Evolutionary conservation across 108 stramenopile genomes (phyloP).

Genomic region (Cyclotella baltica): DNA sequence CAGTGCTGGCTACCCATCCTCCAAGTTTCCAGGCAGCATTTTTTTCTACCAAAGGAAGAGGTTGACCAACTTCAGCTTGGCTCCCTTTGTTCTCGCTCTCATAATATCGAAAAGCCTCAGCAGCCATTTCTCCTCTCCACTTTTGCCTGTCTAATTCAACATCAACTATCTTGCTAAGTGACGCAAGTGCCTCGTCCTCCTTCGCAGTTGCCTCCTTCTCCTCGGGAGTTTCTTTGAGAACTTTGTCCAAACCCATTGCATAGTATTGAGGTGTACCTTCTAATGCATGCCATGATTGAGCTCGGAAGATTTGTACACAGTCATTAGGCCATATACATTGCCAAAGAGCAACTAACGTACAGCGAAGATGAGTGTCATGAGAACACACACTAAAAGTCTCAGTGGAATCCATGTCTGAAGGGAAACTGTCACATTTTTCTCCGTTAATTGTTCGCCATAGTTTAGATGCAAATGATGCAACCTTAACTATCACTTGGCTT

Average conservation of each 20-base stretch:
- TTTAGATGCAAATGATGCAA: slow-evolving; percentile 79
- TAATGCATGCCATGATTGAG: slow-evolving; percentile 63
- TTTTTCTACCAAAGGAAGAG: slow-evolving; percentile 74
- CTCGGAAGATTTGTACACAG: slow-evolving; percentile 69
- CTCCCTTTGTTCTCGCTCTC: slow-evolving; percentile 42
- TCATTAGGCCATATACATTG: slow-evolving; percentile 83
- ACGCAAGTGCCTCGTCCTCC: slow-evolving; percentile 68
- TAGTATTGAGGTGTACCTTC: slow-evolving; percentile 68
- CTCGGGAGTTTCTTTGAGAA: slow-evolving; percentile 77
- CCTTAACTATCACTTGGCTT: slow-evolving; percentile 64
- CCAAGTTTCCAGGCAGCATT: slow-evolving; percentile 83
- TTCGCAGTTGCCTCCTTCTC: slow-evolving; percentile 69
- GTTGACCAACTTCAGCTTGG: slow-evolving; percentile 69
- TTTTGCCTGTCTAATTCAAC: slow-evolving; percentile 77
- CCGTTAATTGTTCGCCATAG: slow-evolving; percentile 91
- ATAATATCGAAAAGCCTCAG: slow-evolving; percentile 62
- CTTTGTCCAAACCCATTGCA: slow-evolving; percentile 65
- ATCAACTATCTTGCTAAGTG: slow-evolving; percentile 56
- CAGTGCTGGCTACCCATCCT: slow-evolving; percentile 87
- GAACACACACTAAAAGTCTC: slow-evolving; percentile 65
- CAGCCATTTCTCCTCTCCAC: slow-evolving; percentile 86
- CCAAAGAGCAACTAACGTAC: slow-evolving; percentile 80
- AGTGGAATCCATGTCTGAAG: not conserved
- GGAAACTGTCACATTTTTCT: slow-evolving; percentile 36
- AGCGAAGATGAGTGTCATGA: slow-evolving; percentile 72